Evolutionary conservation across 2,329 filamentous ascomycete genomes (phyloP).

Genomic region (Akanthomyces uredinophilus): DNA sequence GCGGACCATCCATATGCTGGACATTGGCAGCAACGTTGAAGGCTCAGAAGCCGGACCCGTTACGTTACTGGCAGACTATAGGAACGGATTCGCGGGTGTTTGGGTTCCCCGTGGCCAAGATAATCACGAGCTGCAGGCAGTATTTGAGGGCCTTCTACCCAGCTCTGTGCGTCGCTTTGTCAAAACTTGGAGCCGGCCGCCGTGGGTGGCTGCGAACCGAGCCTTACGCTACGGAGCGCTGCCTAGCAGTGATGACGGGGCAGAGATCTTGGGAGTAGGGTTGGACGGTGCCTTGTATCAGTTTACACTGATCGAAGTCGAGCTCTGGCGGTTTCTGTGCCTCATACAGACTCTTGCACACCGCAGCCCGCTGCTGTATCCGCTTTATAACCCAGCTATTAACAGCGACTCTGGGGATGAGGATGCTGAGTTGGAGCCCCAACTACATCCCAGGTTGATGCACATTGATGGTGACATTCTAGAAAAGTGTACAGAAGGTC

Average conservation of each 20-base stretch:
- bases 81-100: slow-evolving; percentile 42
- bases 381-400: slow-evolving; percentile 32
- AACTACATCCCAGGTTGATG: slow-evolving; percentile 42
- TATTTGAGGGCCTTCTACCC: slow-evolving; percentile 54
- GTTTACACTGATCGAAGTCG: slow-evolving; percentile 59
- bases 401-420: slow-evolving; percentile 19
- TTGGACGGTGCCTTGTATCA: slow-evolving; percentile 66
- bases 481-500: slow-evolving; percentile 44
- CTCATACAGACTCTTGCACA: slow-evolving; percentile 67
- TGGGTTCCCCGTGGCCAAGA: slow-evolving; percentile 43
- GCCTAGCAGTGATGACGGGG: slow-evolving; percentile 37
- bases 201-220: slow-evolving; percentile 38
- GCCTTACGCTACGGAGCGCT: slow-evolving; percentile 38
- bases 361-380: slow-evolving; percentile 42
- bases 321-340: slow-evolving; percentile 63
- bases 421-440: slow-evolving; percentile 31
- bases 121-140: slow-evolving; percentile 36
- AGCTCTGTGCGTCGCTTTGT: slow-evolving; percentile 53
- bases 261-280: slow-evolving; percentile 58
- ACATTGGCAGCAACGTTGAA: slow-evolving; percentile 33
- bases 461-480: slow-evolving; percentile 66
- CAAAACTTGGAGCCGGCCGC: slow-evolving; percentile 46
- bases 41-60: slow-evolving; percentile 32
- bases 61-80: slow-evolving; percentile 44
- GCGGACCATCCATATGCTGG: slow-evolving; percentile 41